Conservation (phyloP, 2,329 filamentous ascomycete genomes). For the Capronia epimyces region DNA sequence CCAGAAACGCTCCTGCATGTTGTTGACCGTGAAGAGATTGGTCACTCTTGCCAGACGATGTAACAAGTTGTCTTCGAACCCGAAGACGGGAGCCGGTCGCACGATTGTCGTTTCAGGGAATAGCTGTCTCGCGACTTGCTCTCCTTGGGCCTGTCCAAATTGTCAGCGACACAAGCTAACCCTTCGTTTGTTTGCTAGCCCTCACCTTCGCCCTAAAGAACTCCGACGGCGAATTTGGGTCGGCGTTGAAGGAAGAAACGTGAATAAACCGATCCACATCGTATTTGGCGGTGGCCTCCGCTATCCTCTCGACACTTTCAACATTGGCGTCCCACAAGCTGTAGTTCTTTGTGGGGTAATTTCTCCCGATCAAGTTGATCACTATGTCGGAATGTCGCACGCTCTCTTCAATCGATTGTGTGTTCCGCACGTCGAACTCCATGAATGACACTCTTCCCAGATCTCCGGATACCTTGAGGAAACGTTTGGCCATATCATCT, state of each 20-base stretch:
- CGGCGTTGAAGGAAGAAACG: conserved; percentile 89
- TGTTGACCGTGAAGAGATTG: conserved; percentile 84
- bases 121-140: conserved; percentile 76
- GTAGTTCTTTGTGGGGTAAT: conserved; percentile 99
- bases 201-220: conserved; percentile 84
- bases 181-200: conserved; percentile 14
- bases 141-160: conserved; percentile 60
- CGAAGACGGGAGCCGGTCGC: conserved; percentile 86
- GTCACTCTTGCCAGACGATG: conserved; percentile 73
- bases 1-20: conserved; percentile 85
- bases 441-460: conserved; percentile 83
- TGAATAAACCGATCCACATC: conserved; percentile 96
- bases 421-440: conserved; percentile 93
- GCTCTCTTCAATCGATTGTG: conserved; percentile 89
- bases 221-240: conserved; percentile 71
- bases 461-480: conserved; percentile 94
- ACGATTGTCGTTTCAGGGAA: conserved; percentile 98
- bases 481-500: conserved; percentile 96
- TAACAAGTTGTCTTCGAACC: conserved; percentile 88
- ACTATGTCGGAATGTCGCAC: conserved; percentile 96
- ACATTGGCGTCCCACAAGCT: conserved; percentile 86
- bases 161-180: conserved; percentile 4
- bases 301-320: conserved; percentile 86
- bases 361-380: conserved; percentile 89
- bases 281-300: conserved; percentile 92